phyloP scores from a whole-genome alignment of 306 rosid species.

The Hippophae gyantsensis region DNA sequence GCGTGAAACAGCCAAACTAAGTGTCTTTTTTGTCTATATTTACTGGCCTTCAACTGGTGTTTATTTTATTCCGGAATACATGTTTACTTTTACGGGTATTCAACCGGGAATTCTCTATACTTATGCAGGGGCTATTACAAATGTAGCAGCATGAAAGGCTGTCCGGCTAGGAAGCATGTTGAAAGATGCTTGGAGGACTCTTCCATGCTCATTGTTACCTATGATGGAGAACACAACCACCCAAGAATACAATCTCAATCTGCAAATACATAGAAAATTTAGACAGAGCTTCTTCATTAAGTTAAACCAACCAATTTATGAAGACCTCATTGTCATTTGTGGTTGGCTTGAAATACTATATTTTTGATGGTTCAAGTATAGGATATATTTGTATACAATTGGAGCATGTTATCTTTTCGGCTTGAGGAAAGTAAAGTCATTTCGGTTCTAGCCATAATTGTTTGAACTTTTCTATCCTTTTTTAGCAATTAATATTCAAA shows the following conservation, averaged over 20 bases:
- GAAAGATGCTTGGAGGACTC: constrained; percentile 96
- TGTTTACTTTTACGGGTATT: constrained; percentile 5
- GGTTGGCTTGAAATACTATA: constrained; percentile 55
- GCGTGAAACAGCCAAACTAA: too few relatives aligned
- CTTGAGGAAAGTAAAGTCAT: constrained; percentile 26
- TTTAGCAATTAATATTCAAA: constrained; percentile 25
- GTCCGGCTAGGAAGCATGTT: constrained; percentile 99
- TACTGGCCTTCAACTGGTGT: not conserved
- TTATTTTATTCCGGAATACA: not conserved
- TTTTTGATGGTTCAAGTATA: constrained; percentile 43
- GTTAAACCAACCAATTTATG: constrained; percentile 10
- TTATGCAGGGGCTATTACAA: constrained; percentile 90
- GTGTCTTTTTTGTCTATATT: too few relatives aligned
- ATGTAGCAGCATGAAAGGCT: constrained; percentile 99
- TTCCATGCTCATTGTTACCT: constrained; percentile 86
- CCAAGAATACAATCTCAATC: constrained; percentile 67
- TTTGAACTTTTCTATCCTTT: constrained; percentile 32
- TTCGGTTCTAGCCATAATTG: not conserved
- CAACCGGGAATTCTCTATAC: constrained; percentile 5
- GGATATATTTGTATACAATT: constrained; percentile 4
- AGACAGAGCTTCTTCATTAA: constrained; percentile 25
- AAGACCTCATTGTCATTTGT: constrained; percentile 4
- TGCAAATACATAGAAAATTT: constrained; percentile 50
- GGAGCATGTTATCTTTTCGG: constrained; percentile 23
- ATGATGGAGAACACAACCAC: constrained; percentile 98